These are phyloP conservation scores for Batrachochytrium dendrobatidis DNA, from an alignment of 371 early-diverging fungal species.

Conservation along the genomic window DNA sequence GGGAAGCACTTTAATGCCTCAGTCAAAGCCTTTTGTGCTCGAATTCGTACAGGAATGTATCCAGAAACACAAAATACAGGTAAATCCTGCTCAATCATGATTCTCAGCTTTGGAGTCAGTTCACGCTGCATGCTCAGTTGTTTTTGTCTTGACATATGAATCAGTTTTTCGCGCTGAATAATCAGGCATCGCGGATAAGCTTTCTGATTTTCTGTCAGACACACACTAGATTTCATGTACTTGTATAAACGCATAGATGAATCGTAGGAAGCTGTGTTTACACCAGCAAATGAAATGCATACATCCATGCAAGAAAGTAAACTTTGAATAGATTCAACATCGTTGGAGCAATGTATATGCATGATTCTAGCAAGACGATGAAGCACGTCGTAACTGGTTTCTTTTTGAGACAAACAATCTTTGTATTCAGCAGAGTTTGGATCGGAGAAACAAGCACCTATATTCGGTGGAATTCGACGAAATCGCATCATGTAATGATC, in stretches of 20 bases:
- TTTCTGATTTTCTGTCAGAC: constrained; percentile 32
- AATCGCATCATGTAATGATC: constrained; percentile 15
- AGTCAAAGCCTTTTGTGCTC: constrained; percentile 47
- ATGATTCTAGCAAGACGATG: too few relatives aligned
- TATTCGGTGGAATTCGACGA: constrained; percentile 53
- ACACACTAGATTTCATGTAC: constrained; percentile 46
- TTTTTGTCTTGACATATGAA: constrained; percentile 51
- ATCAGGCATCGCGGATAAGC: constrained; percentile 10
- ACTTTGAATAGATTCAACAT: background rate
- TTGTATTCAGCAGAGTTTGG: background rate
- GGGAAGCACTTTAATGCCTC: background rate
- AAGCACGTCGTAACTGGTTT: too few relatives aligned
- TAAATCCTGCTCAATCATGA: constrained; percentile 49
- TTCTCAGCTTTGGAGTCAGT: constrained; percentile 20
- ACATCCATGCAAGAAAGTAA: background rate
- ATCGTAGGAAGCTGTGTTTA: constrained; percentile 47
- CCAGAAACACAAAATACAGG: constrained; percentile 57
- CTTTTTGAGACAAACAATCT: too few relatives aligned
- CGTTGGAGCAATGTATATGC: too few relatives aligned
- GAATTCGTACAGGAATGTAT: constrained; percentile 67
- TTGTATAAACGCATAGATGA: constrained; percentile 48
- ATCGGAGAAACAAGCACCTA: constrained; percentile 35
- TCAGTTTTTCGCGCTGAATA: constrained; percentile 47
- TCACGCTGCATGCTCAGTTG: constrained; percentile 43
- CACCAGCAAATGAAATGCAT: constrained; percentile 28